These are phyloP conservation scores for Apophysomyces ossiformis DNA, from an alignment of 371 early-diverging fungal genomes.

Conservation along the genomic window DNA sequence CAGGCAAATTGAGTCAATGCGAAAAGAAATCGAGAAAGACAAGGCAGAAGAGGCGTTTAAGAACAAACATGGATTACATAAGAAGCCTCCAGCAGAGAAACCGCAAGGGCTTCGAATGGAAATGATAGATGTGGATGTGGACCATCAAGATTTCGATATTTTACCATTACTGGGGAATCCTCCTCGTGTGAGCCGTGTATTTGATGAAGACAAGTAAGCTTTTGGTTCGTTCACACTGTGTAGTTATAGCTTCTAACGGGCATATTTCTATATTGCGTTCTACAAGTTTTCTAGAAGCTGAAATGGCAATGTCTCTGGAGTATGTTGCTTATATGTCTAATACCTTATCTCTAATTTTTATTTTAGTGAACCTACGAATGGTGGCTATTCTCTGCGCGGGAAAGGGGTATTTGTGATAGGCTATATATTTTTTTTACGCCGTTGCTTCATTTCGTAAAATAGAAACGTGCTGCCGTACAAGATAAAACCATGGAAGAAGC, in stretches of 20 bases:
- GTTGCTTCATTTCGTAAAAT: too few relatives aligned
- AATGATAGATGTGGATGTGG: constrained; percentile 12
- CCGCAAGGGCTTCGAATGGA: constrained; percentile 28
- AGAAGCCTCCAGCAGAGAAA: constrained; percentile 34
- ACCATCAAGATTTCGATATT: neutral
- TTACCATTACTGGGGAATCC: neutral
- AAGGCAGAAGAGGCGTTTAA: constrained; percentile 34
- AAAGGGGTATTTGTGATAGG: too few relatives aligned
- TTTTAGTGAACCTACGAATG: too few relatives aligned
- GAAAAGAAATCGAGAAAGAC: constrained; percentile 33
- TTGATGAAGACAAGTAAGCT: neutral
- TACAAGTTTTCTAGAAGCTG: too few relatives aligned
- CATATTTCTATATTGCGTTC: too few relatives aligned
- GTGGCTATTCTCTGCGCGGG: too few relatives aligned
- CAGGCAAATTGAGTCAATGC: constrained; percentile 20
- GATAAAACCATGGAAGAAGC: neutral
- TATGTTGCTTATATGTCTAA: too few relatives aligned
- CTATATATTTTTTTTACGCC: too few relatives aligned
- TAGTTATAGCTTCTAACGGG: neutral
- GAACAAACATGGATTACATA: constrained; percentile 50
- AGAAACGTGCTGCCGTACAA: neutral
- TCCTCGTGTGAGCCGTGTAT: constrained; percentile 1
- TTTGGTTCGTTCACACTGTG: neutral
- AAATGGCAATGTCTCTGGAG: too few relatives aligned
- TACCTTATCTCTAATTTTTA: too few relatives aligned